Evolutionary conservation across 768 basidiomycete genomes (phyloP).

Genomic region (Rhizopogon rudus): DNA sequence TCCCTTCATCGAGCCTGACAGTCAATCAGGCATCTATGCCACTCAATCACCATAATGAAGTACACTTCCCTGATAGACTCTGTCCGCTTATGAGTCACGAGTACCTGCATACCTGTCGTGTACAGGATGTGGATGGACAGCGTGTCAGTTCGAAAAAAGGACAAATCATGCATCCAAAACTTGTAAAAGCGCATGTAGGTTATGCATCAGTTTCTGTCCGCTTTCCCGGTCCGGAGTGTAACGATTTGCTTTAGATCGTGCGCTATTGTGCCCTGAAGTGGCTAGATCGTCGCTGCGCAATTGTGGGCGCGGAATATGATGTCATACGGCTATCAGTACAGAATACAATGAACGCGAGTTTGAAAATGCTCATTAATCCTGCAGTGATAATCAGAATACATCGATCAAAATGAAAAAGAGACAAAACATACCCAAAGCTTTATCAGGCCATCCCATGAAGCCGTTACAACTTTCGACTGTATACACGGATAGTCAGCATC

Average conservation of each 20-base stretch:
- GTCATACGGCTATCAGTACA: background rate
- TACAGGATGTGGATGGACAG: no score
- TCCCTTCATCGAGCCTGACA: background rate
- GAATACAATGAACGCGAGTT: background rate
- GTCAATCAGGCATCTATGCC: background rate
- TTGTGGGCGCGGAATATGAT: background rate
- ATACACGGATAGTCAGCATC: constrained; percentile 9
- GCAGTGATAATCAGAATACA: constrained; percentile 4
- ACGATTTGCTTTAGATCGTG: background rate
- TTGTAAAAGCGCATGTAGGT: no score
- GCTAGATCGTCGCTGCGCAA: background rate
- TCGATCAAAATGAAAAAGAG: background rate
- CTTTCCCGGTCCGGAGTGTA: background rate
- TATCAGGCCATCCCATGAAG: constrained; percentile 96
- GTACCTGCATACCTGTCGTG: no score
- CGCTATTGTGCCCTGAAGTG: background rate
- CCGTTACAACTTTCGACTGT: constrained; percentile 95
- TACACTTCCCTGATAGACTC: no score
- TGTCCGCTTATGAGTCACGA: no score
- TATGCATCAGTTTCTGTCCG: no score
- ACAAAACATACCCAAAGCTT: constrained; percentile 83
- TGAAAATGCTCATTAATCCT: constrained; percentile 29
- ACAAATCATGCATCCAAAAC: no score
- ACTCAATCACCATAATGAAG: background rate
- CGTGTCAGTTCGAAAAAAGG: no score